phyloP scores from a whole-genome alignment of 2,329 filamentous ascomycete species.

The Leptoxyphium fumago region DNA sequence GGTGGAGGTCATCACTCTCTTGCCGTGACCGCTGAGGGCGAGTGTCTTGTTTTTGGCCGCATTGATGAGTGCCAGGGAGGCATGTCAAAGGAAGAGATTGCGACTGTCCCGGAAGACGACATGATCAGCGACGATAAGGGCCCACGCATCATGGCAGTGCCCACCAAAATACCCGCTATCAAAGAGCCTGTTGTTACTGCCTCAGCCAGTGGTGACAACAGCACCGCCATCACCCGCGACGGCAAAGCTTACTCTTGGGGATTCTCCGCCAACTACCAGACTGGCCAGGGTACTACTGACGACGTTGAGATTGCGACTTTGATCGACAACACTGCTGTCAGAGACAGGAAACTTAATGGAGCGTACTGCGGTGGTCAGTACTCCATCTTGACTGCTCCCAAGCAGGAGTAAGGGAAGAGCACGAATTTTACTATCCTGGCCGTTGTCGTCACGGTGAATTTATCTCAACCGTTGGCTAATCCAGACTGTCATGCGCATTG shows the following conservation, averaged over 20 bases:
- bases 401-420: background rate
- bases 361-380: constrained; percentile 85
- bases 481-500: no score
- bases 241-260: constrained; percentile 68
- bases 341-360: constrained; percentile 57
- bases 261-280: constrained; percentile 68
- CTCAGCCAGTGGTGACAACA: constrained; percentile 54
- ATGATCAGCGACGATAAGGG: constrained; percentile 48
- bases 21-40: constrained; percentile 37
- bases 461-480: no score
- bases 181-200: constrained; percentile 24
- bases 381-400: constrained; percentile 33
- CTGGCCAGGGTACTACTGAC: constrained; percentile 53
- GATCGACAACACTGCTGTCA: constrained; percentile 73
- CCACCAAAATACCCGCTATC: constrained; percentile 43
- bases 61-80: constrained; percentile 43
- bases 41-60: constrained; percentile 46
- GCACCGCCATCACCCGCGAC: constrained; percentile 51
- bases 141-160: constrained; percentile 57
- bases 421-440: no score
- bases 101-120: constrained; percentile 41
- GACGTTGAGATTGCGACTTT: constrained; percentile 62
- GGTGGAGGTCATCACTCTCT: constrained; percentile 66
- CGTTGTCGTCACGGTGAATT: no score
- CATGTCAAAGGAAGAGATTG: constrained; percentile 21